Percentiles rank a stretch among this genome's conserved stretches.
Conservation (phyloP, 2,329 filamentous ascomycete species). For the Chrysosporium queenslandicum region DNA sequence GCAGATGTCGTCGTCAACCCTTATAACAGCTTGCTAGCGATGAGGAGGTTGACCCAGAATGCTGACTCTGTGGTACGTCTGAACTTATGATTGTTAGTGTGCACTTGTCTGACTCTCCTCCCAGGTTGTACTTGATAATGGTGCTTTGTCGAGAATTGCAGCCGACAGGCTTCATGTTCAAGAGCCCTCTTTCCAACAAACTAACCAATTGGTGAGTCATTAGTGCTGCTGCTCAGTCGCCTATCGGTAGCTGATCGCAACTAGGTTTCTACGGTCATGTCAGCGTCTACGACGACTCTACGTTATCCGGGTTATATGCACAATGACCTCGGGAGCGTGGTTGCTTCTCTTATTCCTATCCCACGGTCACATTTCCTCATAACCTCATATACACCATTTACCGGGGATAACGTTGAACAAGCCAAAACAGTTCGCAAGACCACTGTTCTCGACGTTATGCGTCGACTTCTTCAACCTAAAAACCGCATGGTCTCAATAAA, state of each 20-base stretch:
- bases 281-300: constrained; percentile 88
- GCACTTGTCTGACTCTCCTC: constrained; percentile 19
- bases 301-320: constrained; percentile 99
- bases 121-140: constrained; percentile 82
- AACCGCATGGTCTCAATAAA: constrained; percentile 98
- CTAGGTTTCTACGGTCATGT: constrained; percentile 94
- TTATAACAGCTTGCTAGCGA: constrained; percentile 90
- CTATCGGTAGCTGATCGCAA: constrained; percentile 13
- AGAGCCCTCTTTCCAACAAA: constrained; percentile 92
- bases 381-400: constrained; percentile 97
- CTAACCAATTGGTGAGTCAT: constrained; percentile 72
- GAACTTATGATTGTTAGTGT: not conserved
- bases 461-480: constrained; percentile 87
- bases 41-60: constrained; percentile 86
- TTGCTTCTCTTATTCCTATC: constrained; percentile 90
- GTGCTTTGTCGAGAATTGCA: constrained; percentile 83
- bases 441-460: constrained; percentile 95
- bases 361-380: constrained; percentile 96
- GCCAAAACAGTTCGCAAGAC: constrained; percentile 97
- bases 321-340: constrained; percentile 94
- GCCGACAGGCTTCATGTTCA: constrained; percentile 91
- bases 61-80: constrained; percentile 74
- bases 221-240: not conserved
- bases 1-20: constrained; percentile 93
- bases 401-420: constrained; percentile 88